Conservation (phyloP, 2,329 filamentous ascomycete species). For the Ophiosphaerella herpotricha region DNA sequence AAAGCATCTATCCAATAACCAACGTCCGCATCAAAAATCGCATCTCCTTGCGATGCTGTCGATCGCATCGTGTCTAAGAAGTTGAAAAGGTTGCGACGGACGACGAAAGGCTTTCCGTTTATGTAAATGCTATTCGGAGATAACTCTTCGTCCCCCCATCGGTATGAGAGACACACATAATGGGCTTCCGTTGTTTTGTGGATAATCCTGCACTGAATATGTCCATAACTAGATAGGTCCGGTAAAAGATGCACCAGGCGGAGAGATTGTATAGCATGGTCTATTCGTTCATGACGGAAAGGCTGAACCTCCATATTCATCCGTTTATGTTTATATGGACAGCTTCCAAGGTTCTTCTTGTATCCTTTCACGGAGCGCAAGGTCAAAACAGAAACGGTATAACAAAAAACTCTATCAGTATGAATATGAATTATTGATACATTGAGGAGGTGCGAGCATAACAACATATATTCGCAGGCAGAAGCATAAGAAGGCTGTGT, state of each 20-base stretch:
- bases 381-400: too few relatives aligned
- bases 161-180: too few relatives aligned
- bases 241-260: conserved; percentile 1
- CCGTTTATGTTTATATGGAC: too few relatives aligned
- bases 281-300: too few relatives aligned
- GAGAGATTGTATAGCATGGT: background rate
- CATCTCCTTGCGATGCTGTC: background rate
- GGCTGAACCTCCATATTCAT: too few relatives aligned
- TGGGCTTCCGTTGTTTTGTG: background rate
- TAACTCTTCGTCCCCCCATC: conserved; percentile 5
- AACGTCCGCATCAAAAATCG: background rate
- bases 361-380: too few relatives aligned
- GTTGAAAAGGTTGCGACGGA: conserved; percentile 10
- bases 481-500: too few relatives aligned
- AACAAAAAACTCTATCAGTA: too few relatives aligned
- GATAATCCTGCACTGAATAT: background rate
- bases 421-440: too few relatives aligned
- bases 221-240: background rate
- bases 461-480: too few relatives aligned
- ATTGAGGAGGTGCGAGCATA: too few relatives aligned
- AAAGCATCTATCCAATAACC: conserved; percentile 12
- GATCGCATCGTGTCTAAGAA: conserved; percentile 6
- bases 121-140: conserved; percentile 2
- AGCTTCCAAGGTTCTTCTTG: too few relatives aligned
- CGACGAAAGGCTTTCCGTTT: conserved; percentile 3